Conservation (phyloP, 2,329 filamentous ascomycete species). For the Phialophora expanda region DNA sequence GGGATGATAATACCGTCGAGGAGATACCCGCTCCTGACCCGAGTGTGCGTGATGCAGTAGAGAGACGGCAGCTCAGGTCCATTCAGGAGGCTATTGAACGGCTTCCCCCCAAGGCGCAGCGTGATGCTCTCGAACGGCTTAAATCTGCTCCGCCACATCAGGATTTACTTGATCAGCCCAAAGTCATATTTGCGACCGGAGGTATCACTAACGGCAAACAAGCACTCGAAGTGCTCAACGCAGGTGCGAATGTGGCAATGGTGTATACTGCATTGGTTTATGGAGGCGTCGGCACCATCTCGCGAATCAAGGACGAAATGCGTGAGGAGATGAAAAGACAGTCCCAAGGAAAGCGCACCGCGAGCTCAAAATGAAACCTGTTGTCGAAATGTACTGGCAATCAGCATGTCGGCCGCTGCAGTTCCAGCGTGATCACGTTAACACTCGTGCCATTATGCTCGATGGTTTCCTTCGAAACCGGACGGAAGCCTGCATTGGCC, state of each 20-base stretch:
- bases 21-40: slow-evolving; percentile 6
- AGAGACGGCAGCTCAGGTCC: slow-evolving; percentile 26
- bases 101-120: slow-evolving; percentile 29
- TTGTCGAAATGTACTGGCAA: background rate
- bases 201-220: slow-evolving; percentile 89
- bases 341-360: slow-evolving; percentile 20
- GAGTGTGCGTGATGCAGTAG: slow-evolving; percentile 8
- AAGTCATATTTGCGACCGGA: slow-evolving; percentile 91
- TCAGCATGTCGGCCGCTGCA: slow-evolving; percentile 18
- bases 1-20: slow-evolving; percentile 19
- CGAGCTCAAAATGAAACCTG: slow-evolving; percentile 11
- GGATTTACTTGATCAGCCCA: slow-evolving; percentile 47
- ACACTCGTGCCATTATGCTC: slow-evolving; percentile 19
- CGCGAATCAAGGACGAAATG: slow-evolving; percentile 56
- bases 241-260: slow-evolving; percentile 88
- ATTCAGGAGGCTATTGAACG: slow-evolving; percentile 31
- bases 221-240: slow-evolving; percentile 79
- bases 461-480: slow-evolving; percentile 15
- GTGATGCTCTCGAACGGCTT: slow-evolving; percentile 27
- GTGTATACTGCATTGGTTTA: slow-evolving; percentile 81
- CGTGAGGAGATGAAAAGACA: slow-evolving; percentile 44
- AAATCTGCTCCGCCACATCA: slow-evolving; percentile 15
- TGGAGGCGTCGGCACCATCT: slow-evolving; percentile 66
- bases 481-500: slow-evolving; percentile 28
- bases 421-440: slow-evolving; percentile 19